Conservation (phyloP, 2,329 filamentous ascomycete genomes). For the Nemania sp. region DNA sequence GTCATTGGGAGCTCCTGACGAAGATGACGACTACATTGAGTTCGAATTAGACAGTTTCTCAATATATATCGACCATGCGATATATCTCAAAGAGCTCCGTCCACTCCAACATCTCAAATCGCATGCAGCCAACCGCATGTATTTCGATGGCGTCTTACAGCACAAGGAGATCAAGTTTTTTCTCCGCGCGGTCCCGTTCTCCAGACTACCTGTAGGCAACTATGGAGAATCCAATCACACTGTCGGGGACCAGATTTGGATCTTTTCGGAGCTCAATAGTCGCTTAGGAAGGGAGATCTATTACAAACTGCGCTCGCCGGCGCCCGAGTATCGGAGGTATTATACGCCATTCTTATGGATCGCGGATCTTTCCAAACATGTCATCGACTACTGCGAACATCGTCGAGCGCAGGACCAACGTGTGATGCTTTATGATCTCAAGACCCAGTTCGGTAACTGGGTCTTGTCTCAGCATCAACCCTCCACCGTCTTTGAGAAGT, state of each 20-base stretch:
- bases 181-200: slow-evolving; percentile 61
- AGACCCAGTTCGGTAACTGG: slow-evolving; percentile 61
- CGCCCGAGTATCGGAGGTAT: slow-evolving; percentile 65
- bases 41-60: slow-evolving; percentile 62
- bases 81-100: slow-evolving; percentile 55
- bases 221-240: slow-evolving; percentile 58
- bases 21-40: slow-evolving; percentile 46
- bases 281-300: slow-evolving; percentile 54
- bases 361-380: slow-evolving; percentile 70
- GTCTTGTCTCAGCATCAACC: slow-evolving; percentile 52
- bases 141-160: slow-evolving; percentile 65
- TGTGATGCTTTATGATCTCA: slow-evolving; percentile 62
- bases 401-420: slow-evolving; percentile 38
- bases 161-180: slow-evolving; percentile 50
- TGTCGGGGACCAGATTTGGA: slow-evolving; percentile 62
- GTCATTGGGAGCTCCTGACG: not conserved
- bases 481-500: slow-evolving; percentile 50
- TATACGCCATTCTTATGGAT: slow-evolving; percentile 71
- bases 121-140: slow-evolving; percentile 45
- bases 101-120: slow-evolving; percentile 58
- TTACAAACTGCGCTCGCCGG: slow-evolving; percentile 64
- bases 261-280: slow-evolving; percentile 58
- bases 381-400: slow-evolving; percentile 66
- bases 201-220: slow-evolving; percentile 65
- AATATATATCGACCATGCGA: slow-evolving; percentile 53